Evolutionary conservation across 2,329 filamentous ascomycete genomes (phyloP).

Genomic region (Penicillium occitanis): DNA sequence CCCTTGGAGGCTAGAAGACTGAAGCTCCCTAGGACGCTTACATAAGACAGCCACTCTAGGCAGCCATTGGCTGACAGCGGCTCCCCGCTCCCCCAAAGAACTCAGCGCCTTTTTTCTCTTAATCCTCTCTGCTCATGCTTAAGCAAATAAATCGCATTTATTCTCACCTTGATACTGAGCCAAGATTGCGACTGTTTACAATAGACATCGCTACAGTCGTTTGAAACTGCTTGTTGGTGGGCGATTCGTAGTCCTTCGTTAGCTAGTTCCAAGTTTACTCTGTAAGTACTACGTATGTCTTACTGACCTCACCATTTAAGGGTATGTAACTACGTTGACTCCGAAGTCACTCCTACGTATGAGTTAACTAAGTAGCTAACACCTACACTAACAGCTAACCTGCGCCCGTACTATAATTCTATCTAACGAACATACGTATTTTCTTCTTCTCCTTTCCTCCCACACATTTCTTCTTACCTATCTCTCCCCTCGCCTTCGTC

Average conservation of each 20-base stretch:
- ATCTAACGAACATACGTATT: neutral
- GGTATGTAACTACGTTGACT: neutral
- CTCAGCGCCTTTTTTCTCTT: neutral
- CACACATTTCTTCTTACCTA: neutral
- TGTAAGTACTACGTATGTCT: neutral
- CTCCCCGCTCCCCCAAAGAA: conserved; percentile 11
- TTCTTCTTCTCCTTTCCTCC: conserved; percentile 20
- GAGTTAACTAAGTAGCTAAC: neutral
- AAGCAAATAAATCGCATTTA: neutral
- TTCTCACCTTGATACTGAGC: neutral
- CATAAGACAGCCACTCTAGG: conserved; percentile 6
- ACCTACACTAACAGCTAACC: neutral
- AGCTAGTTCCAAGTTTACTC: neutral
- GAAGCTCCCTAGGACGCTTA: conserved; percentile 1
- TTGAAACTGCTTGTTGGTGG: neutral
- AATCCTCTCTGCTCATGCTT: neutral
- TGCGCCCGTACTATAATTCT: neutral
- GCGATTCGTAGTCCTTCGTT: neutral
- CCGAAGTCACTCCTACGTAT: neutral
- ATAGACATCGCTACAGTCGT: neutral
- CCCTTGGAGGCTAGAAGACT: neutral
- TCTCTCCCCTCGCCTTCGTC: conserved; percentile 21
- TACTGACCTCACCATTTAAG: neutral
- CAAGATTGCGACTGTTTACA: neutral
- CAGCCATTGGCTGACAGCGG: neutral